Conservation (phyloP, 1,284 basidiomycete genomes). For the Lentinula novae-zelandiae region DNA sequence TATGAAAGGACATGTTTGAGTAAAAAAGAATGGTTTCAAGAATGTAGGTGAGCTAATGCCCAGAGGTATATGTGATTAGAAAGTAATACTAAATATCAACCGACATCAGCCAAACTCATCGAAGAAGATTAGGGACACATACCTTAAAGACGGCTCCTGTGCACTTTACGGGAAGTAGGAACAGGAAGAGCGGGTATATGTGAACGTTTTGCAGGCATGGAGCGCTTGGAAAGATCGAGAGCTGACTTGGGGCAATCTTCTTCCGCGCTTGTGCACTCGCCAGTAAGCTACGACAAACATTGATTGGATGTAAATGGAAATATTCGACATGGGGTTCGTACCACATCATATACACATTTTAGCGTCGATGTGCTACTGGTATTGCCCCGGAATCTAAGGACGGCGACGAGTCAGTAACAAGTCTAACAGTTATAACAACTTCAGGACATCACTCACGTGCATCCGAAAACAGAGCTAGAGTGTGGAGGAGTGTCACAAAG, state of each 20-base stretch:
- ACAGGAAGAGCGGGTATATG: background rate
- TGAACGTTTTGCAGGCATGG: background rate
- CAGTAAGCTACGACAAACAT: background rate
- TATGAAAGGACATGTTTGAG: background rate
- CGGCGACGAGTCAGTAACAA: background rate
- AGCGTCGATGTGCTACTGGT: conserved; percentile 4
- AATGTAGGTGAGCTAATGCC: background rate
- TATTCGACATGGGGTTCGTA: background rate
- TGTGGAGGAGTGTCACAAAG: conserved; percentile 1
- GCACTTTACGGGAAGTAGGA: background rate
- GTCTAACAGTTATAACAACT: background rate
- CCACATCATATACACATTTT: conserved; percentile 1
- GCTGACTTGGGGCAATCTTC: conserved; percentile 1
- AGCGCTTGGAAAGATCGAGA: conserved; percentile 1
- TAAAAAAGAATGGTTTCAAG: background rate
- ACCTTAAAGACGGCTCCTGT: background rate
- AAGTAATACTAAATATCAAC: background rate
- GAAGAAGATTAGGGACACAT: background rate
- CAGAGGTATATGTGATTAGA: background rate
- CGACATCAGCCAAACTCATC: background rate
- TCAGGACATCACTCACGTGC: background rate
- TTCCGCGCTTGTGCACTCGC: background rate
- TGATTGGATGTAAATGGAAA: background rate
- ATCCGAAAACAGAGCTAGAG: background rate
- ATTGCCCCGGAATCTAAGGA: background rate